Conservation (phyloP, 306 rosid species). For the Rosa chinensis region DNA sequence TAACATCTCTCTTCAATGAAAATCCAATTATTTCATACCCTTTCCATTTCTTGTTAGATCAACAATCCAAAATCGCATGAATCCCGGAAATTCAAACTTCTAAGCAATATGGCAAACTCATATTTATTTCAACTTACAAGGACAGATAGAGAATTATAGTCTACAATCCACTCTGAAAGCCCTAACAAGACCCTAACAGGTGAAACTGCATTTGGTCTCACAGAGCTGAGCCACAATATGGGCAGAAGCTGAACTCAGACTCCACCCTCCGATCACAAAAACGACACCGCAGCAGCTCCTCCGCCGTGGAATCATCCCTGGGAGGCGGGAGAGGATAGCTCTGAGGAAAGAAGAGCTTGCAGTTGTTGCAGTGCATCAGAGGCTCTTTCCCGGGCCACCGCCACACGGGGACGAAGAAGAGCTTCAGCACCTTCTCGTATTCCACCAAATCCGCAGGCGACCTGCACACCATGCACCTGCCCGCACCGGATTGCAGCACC, state of each 20-base stretch:
- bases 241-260: constrained; percentile 69
- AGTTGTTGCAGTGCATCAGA: constrained; percentile 51
- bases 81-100: not conserved
- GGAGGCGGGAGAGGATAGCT: constrained; percentile 48
- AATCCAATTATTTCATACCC: not conserved
- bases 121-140: not conserved
- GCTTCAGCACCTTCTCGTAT: constrained; percentile 76
- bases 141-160: not conserved
- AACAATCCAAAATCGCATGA: not conserved
- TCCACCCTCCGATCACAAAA: constrained; percentile 58
- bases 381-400: constrained; percentile 82
- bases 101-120: not conserved
- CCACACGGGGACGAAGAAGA: constrained; percentile 86
- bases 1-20: not conserved
- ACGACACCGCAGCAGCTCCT: constrained; percentile 47
- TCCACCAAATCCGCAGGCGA: constrained; percentile 67
- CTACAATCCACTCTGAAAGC: not conserved
- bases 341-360: constrained; percentile 61
- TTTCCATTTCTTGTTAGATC: not conserved
- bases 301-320: constrained; percentile 15
- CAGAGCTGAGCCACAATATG: constrained; percentile 69
- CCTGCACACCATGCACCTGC: constrained; percentile 60
- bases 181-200: not conserved
- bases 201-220: constrained; percentile 16
- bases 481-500: constrained; percentile 64